A percentile compares a stretch with the other conserved stretches of the same genome.
phyloP scores from a whole-genome alignment of 169 alveolate genomes.

The Ichthyophthirius multifiliis region DNA sequence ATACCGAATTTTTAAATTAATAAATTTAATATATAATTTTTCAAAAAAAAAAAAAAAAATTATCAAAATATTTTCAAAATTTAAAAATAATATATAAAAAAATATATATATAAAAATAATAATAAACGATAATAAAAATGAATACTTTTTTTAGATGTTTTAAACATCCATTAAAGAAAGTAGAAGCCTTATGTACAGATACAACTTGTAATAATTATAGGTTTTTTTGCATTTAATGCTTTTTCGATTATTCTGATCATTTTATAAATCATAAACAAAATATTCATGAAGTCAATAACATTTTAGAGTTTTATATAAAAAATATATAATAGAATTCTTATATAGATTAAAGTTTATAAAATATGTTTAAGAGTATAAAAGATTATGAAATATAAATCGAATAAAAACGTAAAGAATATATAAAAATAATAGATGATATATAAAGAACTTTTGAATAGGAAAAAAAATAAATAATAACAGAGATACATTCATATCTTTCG shows the following conservation, averaged over 20 bases:
- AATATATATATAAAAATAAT: too few relatives aligned
- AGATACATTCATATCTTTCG: too few relatives aligned
- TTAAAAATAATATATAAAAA: too few relatives aligned
- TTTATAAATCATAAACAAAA: background rate
- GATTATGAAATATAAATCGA: background rate
- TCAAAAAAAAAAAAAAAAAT: too few relatives aligned
- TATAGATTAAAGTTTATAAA: background rate
- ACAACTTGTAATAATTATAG: background rate
- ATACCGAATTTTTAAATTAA: too few relatives aligned
- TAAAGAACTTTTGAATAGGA: background rate
- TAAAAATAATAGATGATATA: background rate
- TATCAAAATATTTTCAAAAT: too few relatives aligned
- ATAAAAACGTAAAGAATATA: background rate
- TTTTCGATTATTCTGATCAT: background rate
- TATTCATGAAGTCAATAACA: background rate
- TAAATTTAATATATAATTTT: too few relatives aligned
- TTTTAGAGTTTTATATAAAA: background rate
- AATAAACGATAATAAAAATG: too few relatives aligned
- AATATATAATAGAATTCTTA: constrained; percentile 7
- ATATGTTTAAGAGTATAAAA: background rate
- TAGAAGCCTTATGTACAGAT: background rate
- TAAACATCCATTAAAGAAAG: background rate
- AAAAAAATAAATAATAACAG: background rate
- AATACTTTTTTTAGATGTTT: background rate
- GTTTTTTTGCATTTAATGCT: background rate